Evolutionary conservation across 169 alveolate species (phyloP), one percentile per base, ranked within the genome.

Genomic region (Toxoplasma gondii): DNA sequence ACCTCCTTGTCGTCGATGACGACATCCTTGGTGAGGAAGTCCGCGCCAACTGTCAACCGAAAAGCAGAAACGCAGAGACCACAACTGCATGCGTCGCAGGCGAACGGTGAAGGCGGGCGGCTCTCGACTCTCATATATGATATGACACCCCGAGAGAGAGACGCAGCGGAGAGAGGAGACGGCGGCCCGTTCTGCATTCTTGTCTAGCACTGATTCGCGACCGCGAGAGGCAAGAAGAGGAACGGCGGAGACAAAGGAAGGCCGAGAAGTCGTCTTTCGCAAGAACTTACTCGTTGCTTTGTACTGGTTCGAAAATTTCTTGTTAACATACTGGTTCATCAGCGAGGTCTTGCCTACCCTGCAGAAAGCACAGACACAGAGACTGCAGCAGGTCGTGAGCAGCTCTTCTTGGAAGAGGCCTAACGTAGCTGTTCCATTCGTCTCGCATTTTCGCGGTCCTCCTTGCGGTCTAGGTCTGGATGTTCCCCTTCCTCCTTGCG

Each of bases 341-440:
- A 99, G 96, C 41, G 99, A 99, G 44, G 99, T 99, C 95, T 99
- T 99, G 81, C 99, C 99, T 53, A 99, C 99, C 94, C 99, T 98
- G 97, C 86, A 81, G 34, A 81, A 22, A 81, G 12, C 19, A 10
- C 5, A 29, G 54, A n/a, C 16, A 41, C 19, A 31, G 38, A 7
- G 88, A 81, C 19, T 69, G 38, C 5, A 69, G 10, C 12, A n/a
- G n/a, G n/a, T n/a, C n/a, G 24, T 24, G n/a, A 58, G 16, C 70
- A 16, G 70, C 70, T 16, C 70, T 17, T 58, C 70, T 17, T 58
- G 70, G n/a, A 16, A 58, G 24, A 24, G 70, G n/a, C 24, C 70
- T 58, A 58, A 24, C 24, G 24, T 24, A 58, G 16, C 16, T 58
- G n/a, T n/a, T n/a, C n/a, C n/a, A n/a, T n/a, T 53, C 67, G 19